phyloP scores from a whole-genome alignment of 306 rosid species.

The Amphicarpaea edgeworthii region DNA sequence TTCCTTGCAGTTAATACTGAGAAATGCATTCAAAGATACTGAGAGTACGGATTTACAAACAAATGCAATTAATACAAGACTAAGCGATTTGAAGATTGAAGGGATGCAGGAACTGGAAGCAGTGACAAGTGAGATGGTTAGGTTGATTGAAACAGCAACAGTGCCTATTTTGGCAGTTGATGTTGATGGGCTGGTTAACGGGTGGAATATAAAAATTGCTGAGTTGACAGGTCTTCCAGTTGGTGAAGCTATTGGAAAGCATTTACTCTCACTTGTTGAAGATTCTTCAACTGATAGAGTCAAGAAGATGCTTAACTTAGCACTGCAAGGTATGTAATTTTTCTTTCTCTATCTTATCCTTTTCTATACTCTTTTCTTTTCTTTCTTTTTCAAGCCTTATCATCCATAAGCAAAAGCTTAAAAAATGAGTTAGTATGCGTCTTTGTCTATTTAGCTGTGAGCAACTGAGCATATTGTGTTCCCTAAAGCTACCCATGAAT shows the following conservation, averaged over 20 bases:
- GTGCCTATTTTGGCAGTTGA: conserved; percentile 96
- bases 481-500: conserved; percentile 17
- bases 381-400: conserved; percentile 22
- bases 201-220: conserved; percentile 89
- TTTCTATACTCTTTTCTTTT: background rate
- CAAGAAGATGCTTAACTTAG: conserved; percentile 73
- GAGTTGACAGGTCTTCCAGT: conserved; percentile 94
- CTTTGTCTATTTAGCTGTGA: conserved; percentile 25
- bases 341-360: conserved; percentile 12
- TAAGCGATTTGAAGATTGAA: conserved; percentile 74
- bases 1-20: conserved; percentile 92
- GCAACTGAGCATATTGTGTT: conserved; percentile 5
- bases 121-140: conserved; percentile 94
- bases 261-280: conserved; percentile 83
- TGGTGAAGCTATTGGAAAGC: conserved; percentile 82
- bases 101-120: conserved; percentile 94
- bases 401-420: conserved; percentile 22
- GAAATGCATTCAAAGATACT: conserved; percentile 78
- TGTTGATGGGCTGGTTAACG: conserved; percentile 79
- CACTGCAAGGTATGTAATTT: conserved; percentile 68
- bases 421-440: background rate
- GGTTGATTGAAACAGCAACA: conserved; percentile 92
- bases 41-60: conserved; percentile 47
- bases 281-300: conserved; percentile 73
- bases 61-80: conserved; percentile 61